A percentile compares a stretch with the other conserved stretches of the same genome.
phyloP scores from a whole-genome alignment of 495 filamentous ascomycete species.

The Viridothelium virens region DNA sequence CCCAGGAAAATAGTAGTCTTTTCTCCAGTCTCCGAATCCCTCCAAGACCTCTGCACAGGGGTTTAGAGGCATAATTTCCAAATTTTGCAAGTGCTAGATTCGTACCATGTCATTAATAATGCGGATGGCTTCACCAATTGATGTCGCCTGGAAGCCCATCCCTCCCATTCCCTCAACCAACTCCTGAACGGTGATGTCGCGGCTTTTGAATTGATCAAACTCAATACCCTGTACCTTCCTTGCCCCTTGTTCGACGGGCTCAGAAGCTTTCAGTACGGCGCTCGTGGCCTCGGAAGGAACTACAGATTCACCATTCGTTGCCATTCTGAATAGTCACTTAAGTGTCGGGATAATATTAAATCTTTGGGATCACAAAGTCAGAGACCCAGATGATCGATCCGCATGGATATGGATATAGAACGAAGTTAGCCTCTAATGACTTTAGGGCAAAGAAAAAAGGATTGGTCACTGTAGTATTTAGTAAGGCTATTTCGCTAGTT shows the following conservation, averaged over 20 bases:
- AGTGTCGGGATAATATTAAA: neutral
- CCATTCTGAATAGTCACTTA: neutral
- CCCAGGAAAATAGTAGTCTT: slow-evolving; percentile 91
- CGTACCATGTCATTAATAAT: slow-evolving; percentile 94
- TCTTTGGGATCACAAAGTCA: neutral
- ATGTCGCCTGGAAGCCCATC: slow-evolving; percentile 89
- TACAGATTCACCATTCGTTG: slow-evolving; percentile 12
- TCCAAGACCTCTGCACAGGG: slow-evolving; percentile 56
- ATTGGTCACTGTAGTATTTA: no score
- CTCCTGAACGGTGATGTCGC: slow-evolving; percentile 74
- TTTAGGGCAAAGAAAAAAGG: no score
- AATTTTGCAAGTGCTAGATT: neutral
- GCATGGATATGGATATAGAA: no score
- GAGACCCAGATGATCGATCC: no score
- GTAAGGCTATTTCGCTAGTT: no score
- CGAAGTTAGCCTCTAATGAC: no score
- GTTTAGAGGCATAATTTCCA: neutral
- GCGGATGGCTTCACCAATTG: slow-evolving; percentile 70
- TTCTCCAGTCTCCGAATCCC: slow-evolving; percentile 61
- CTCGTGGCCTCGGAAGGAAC: slow-evolving; percentile 62
- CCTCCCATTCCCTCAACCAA: slow-evolving; percentile 70
- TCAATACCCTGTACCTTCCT: slow-evolving; percentile 78
- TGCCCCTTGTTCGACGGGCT: slow-evolving; percentile 65
- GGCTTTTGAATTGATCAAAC: slow-evolving; percentile 69
- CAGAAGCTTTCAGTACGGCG: slow-evolving; percentile 84